A percentile compares a stretch with the other conserved stretches of the same genome.
Evolutionary conservation across 225 moss, liverwort and hornwort species (phyloP).

Genomic region (Straminergon stramineum): DNA sequence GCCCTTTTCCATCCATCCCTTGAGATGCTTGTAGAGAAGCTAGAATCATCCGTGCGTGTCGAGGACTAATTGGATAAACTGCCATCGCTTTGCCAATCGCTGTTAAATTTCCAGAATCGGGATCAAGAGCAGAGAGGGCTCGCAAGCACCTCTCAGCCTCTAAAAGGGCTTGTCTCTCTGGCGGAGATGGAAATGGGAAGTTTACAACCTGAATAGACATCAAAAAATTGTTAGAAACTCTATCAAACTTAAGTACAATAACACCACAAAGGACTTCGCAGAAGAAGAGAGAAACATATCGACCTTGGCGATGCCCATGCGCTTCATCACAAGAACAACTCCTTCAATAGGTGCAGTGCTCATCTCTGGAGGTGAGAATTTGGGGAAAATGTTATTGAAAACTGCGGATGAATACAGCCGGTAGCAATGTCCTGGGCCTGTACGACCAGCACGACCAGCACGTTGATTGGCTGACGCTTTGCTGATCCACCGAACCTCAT

Average conservation of each 20-base stretch:
- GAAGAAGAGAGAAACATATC: background rate
- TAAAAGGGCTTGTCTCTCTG: conserved; percentile 64
- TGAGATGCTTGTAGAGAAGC: conserved; percentile 70
- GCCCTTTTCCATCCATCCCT: conserved; percentile 44
- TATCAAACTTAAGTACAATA: background rate
- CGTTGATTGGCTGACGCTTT: conserved; percentile 98
- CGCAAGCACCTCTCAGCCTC: conserved; percentile 82
- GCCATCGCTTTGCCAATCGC: conserved; percentile 84
- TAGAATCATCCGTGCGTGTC: conserved; percentile 88
- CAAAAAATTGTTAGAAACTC: background rate
- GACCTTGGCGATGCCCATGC: conserved; percentile 98
- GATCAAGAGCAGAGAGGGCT: conserved; percentile 70
- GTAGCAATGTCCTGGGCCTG: conserved; percentile 97
- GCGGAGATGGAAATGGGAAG: conserved; percentile 93
- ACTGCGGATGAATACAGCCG: conserved; percentile 95
- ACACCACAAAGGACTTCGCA: background rate
- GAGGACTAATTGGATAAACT: conserved; percentile 89
- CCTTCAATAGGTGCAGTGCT: conserved; percentile 88
- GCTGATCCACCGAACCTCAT: conserved; percentile 96
- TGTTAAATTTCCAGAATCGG: conserved; percentile 59
- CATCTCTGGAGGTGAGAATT: conserved; percentile 87
- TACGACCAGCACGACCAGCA: conserved; percentile 93
- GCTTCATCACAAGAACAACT: conserved; percentile 93
- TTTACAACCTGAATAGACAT: conserved; percentile 60
- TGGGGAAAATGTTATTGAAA: conserved; percentile 69